Conservation (phyloP, 352 stramenopile species). For the Albugo candida region DNA sequence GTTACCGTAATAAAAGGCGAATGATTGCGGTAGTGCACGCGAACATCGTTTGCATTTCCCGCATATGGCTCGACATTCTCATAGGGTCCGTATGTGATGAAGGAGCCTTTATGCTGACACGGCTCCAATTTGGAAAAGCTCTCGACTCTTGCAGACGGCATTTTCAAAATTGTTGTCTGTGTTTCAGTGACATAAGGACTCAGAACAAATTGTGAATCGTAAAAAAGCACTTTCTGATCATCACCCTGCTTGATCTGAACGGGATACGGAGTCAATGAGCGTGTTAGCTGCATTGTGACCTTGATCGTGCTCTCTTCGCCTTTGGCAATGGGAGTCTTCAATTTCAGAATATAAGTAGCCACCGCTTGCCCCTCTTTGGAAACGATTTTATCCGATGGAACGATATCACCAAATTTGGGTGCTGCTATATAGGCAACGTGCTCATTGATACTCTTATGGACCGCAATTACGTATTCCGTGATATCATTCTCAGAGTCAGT, state of each 20-base stretch:
- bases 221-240: constrained; percentile 70
- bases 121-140: constrained; percentile 36
- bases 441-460: constrained; percentile 29
- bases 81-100: constrained; percentile 66
- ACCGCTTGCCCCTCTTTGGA: constrained; percentile 13
- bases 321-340: constrained; percentile 32
- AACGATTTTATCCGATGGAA: constrained; percentile 38
- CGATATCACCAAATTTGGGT: constrained; percentile 51
- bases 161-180: constrained; percentile 74
- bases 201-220: constrained; percentile 36
- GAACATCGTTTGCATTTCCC: constrained; percentile 15
- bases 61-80: constrained; percentile 27
- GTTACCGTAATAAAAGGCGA: constrained; percentile 71
- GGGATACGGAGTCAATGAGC: constrained; percentile 58
- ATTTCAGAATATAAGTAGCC: constrained; percentile 46
- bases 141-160: constrained; percentile 54
- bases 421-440: constrained; percentile 30
- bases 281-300: constrained; percentile 59
- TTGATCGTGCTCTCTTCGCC: constrained; percentile 41
- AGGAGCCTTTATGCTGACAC: constrained; percentile 44
- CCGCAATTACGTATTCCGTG: constrained; percentile 36
- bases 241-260: constrained; percentile 58
- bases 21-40: constrained; percentile 77
- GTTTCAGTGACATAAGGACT: constrained; percentile 57
- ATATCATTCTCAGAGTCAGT: constrained; percentile 30